Evolutionary conservation across 306 rosid species (phyloP).

Genomic region (Urtica urens): DNA sequence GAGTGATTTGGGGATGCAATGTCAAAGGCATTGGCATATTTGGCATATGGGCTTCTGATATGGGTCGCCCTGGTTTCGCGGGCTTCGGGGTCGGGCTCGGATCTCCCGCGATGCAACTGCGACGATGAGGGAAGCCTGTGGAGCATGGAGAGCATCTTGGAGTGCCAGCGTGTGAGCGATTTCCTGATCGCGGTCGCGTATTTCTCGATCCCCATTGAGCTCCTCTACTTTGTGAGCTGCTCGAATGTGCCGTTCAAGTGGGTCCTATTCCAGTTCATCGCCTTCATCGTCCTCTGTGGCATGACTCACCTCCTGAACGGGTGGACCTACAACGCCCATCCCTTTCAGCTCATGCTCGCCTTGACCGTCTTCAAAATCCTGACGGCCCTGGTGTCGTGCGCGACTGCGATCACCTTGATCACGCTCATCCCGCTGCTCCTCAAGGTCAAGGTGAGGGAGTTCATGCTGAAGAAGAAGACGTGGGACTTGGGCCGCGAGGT

Average conservation of each 20-base stretch:
- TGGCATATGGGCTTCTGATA: slow-evolving; percentile 38
- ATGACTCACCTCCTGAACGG: slow-evolving; percentile 93
- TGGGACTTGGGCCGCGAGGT: slow-evolving; percentile 99
- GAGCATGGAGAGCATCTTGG: slow-evolving; percentile 80
- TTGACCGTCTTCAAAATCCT: slow-evolving; percentile 88
- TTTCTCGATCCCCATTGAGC: slow-evolving; percentile 91
- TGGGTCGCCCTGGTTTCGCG: slow-evolving; percentile 22
- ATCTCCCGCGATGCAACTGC: slow-evolving; percentile 76
- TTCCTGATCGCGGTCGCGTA: slow-evolving; percentile 98
- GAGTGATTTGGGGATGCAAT: slow-evolving; percentile 49
- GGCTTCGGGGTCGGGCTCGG: slow-evolving; percentile 38
- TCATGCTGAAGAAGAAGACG: slow-evolving; percentile 94
- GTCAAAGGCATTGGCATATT: slow-evolving; percentile 63
- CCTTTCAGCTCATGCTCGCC: slow-evolving; percentile 94
- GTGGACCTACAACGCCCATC: slow-evolving; percentile 97
- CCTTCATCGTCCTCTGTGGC: slow-evolving; percentile 93
- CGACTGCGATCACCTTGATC: slow-evolving; percentile 89
- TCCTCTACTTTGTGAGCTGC: slow-evolving; percentile 92
- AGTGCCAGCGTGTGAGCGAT: slow-evolving; percentile 92
- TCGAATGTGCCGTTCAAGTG: slow-evolving; percentile 97
- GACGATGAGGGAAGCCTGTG: slow-evolving; percentile 84
- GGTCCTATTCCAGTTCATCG: slow-evolving; percentile 88
- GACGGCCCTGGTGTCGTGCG: slow-evolving; percentile 95
- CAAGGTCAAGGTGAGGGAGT: slow-evolving; percentile 94
- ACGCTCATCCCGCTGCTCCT: slow-evolving; percentile 94